Evolutionary conservation across 495 filamentous ascomycete genomes (phyloP), one percentile per base, ranked within the genome.

Genomic region (Talaromyces trachyspermus): DNA sequence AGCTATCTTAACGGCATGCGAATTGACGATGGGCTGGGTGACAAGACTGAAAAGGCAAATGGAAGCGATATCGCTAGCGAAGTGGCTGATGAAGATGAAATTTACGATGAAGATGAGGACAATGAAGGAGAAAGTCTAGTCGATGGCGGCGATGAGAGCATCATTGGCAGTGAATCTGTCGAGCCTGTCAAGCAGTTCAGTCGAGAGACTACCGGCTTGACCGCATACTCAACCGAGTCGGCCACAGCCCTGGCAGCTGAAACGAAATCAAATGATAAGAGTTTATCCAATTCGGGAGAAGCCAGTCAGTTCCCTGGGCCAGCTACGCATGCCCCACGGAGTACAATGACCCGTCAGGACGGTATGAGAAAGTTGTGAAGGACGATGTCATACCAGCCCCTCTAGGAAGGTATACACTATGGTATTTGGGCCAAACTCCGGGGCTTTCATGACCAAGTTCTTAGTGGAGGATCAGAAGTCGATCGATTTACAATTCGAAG

Each of bases 381-480:
- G 94, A 99, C 60, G 92, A 95, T 33, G 63, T 83, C 14, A 80
- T 99, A 33, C 74, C 84, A 7, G 92, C 89, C 2, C 94, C 94
- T 3, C 76, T 99, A 2, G 92, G 92, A 37, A 94, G 58, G 78
- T 96, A 30, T 97, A 95, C 62, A 85, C 77, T 15, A 65, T 95
- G 51, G 72, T 92, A 23, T 97, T 95, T 54, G 92, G 92, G 0
- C 78, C 86, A 2, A 77, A 74, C 2, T 94, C 88, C 12, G 78
- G 79, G 10, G 68, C 75, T 0, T 97, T 86, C 63, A 83, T 97
- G 77, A 71, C 74, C 23, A 95, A 87, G 56, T 96, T 86, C 71
- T 74, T 96, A 10, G 70, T 85, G 0, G 80, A 80, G 3, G 91
- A 96, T 42, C 88, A 95, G 57, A 96, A 95, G 59, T 88, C 85